Conservation (phyloP, 805 yeast genomes). For the Metschnikowia bowlesiae region DNA sequence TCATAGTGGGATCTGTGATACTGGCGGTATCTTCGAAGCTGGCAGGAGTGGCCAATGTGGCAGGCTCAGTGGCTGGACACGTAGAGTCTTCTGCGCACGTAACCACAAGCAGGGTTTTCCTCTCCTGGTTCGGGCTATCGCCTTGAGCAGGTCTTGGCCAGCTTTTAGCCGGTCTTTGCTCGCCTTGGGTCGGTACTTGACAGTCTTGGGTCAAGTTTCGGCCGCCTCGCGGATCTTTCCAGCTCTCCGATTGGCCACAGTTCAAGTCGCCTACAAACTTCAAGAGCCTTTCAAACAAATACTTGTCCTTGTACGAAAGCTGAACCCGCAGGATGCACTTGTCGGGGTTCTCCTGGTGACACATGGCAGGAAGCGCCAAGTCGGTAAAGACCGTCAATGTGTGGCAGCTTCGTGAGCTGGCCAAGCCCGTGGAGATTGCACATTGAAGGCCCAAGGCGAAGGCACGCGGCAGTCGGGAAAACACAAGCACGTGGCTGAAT, state of each 20-base stretch:
- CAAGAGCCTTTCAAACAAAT: slow-evolving; percentile 11
- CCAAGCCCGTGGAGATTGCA: slow-evolving; percentile 2
- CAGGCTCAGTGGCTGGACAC: no score
- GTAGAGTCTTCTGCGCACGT: no score
- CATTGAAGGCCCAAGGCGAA: slow-evolving; percentile 4
- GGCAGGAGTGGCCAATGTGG: no score
- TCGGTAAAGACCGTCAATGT: slow-evolving; percentile 7
- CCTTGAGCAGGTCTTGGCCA: no score
- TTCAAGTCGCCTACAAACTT: slow-evolving; percentile 4
- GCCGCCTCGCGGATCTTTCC: background rate
- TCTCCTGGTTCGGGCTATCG: no score
- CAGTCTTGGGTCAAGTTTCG: no score
- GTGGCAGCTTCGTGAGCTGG: background rate
- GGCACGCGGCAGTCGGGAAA: slow-evolving; percentile 8
- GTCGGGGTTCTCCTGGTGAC: slow-evolving; percentile 1
- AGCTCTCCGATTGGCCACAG: background rate
- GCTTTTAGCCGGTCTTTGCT: no score
- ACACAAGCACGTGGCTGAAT: slow-evolving; percentile 14
- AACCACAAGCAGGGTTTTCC: no score
- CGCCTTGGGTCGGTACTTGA: no score
- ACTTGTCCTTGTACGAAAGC: slow-evolving; percentile 14
- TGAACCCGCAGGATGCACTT: slow-evolving; percentile 3
- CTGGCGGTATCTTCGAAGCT: no score
- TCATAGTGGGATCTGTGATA: no score
- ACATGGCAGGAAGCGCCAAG: background rate